phyloP scores from a whole-genome alignment of 2,329 filamentous ascomycete species.

The Paraphoma sp. region DNA sequence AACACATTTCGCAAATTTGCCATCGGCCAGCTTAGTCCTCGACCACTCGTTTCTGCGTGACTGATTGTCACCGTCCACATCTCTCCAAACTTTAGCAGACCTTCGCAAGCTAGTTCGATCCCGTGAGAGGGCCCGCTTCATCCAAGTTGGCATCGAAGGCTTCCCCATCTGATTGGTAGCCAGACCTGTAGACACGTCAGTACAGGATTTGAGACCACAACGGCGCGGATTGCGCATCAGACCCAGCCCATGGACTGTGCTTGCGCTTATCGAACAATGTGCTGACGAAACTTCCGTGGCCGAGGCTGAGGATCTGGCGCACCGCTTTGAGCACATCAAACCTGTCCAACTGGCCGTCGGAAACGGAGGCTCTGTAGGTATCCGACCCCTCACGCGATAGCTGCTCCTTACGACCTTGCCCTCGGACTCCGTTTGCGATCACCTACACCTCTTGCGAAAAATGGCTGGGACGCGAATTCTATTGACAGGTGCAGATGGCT shows the following conservation, averaged over 20 bases:
- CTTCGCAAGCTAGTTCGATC: neutral
- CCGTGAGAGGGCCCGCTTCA: slow-evolving; percentile 1
- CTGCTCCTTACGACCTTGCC: neutral
- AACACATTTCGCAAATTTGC: neutral
- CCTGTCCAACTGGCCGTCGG: neutral
- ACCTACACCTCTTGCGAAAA: neutral
- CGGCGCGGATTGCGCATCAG: neutral
- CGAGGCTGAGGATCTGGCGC: neutral
- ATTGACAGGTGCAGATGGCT: slow-evolving; percentile 29
- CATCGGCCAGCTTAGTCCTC: neutral
- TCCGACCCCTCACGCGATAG: slow-evolving; percentile 3
- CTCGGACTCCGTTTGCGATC: slow-evolving; percentile 2
- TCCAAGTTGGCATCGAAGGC: neutral
- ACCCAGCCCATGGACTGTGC: slow-evolving; percentile 3
- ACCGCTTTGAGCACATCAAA: slow-evolving; percentile 1
- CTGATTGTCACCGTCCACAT: neutral
- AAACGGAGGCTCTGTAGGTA: slow-evolving; percentile 5
- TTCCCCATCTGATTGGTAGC: slow-evolving; percentile 1
- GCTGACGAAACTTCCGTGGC: neutral
- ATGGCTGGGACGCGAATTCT: slow-evolving; percentile 33
- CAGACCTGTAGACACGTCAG: neutral
- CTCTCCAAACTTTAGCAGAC: neutral
- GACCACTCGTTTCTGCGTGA: neutral
- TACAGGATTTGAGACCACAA: slow-evolving; percentile 1
- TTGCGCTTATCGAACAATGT: slow-evolving; percentile 1